These are phyloP conservation scores for Coniella vitis DNA, from an alignment of 2,329 filamentous ascomycete species.

Conservation along the genomic window DNA sequence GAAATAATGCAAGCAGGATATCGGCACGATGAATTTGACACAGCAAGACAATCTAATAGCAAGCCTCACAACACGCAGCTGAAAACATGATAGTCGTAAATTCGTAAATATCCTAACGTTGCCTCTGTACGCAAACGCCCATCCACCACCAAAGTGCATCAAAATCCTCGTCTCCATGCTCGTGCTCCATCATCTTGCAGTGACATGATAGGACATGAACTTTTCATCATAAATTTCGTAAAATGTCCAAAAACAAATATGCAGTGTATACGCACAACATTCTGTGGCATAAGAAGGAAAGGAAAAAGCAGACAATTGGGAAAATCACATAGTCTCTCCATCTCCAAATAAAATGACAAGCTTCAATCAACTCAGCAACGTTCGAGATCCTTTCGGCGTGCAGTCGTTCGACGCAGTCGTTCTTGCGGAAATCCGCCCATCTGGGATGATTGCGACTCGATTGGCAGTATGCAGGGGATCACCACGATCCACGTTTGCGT, in stretches of 20 bases:
- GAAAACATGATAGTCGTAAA: not conserved
- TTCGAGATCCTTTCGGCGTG: no score
- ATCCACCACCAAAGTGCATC: not conserved
- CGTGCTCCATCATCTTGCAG: not conserved
- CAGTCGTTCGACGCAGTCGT: no score
- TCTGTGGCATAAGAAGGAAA: not conserved
- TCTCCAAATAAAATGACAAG: not conserved
- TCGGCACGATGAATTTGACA: no score
- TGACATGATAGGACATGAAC: not conserved
- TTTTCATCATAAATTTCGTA: conserved; percentile 1
- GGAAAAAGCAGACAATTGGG: not conserved
- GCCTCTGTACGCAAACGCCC: not conserved
- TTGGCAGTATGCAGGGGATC: no score
- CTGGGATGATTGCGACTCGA: no score
- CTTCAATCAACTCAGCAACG: no score
- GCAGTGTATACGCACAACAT: not conserved
- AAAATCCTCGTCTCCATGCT: not conserved
- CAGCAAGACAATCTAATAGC: not conserved
- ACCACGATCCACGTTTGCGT: not conserved
- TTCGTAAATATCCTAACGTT: not conserved
- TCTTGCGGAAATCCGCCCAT: no score
- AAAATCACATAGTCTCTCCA: no score
- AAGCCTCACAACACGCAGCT: not conserved
- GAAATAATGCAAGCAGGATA: no score
- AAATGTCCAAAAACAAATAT: not conserved